Conservation (phyloP, 2,329 filamentous ascomycete species). For the Nannizziopsis barbatae region DNA sequence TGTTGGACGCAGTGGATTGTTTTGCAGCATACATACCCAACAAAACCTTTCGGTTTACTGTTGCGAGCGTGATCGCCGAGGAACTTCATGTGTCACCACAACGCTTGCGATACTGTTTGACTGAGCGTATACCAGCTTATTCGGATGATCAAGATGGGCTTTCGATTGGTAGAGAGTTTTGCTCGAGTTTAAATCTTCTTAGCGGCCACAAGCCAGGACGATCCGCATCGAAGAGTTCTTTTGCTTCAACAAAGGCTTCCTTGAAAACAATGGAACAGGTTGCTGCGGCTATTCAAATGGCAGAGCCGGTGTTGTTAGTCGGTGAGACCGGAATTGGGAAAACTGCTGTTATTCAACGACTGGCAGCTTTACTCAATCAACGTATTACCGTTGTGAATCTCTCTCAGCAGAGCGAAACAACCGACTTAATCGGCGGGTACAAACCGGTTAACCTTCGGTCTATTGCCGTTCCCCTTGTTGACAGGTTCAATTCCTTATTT, state of each 20-base stretch:
- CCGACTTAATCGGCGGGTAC: slow-evolving; percentile 91
- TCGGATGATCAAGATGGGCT: slow-evolving; percentile 50
- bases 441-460: slow-evolving; percentile 89
- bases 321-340: slow-evolving; percentile 98
- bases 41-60: slow-evolving; percentile 45
- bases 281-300: slow-evolving; percentile 64
- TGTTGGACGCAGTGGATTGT: slow-evolving; percentile 85
- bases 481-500: slow-evolving; percentile 88
- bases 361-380: slow-evolving; percentile 72
- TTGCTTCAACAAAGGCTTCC: slow-evolving; percentile 80
- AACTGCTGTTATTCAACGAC: slow-evolving; percentile 87
- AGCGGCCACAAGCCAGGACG: slow-evolving; percentile 36
- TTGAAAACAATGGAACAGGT: slow-evolving; percentile 80
- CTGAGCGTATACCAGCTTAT: slow-evolving; percentile 59
- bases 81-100: slow-evolving; percentile 79
- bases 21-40: slow-evolving; percentile 74
- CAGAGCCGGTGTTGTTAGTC: slow-evolving; percentile 88
- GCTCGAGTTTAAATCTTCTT: slow-evolving; percentile 47
- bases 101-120: slow-evolving; percentile 65
- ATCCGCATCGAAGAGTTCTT: slow-evolving; percentile 38
- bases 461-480: slow-evolving; percentile 77
- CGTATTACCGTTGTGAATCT: slow-evolving; percentile 88
- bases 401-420: slow-evolving; percentile 93
- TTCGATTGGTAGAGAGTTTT: slow-evolving; percentile 53
- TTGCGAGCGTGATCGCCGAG: slow-evolving; percentile 59